Percentiles rank a stretch among this genome's conserved stretches.
These are phyloP conservation scores for Davidsoniella neocaledoniae DNA, from an alignment of 2,329 filamentous ascomycete species.

Conservation along the genomic window DNA sequence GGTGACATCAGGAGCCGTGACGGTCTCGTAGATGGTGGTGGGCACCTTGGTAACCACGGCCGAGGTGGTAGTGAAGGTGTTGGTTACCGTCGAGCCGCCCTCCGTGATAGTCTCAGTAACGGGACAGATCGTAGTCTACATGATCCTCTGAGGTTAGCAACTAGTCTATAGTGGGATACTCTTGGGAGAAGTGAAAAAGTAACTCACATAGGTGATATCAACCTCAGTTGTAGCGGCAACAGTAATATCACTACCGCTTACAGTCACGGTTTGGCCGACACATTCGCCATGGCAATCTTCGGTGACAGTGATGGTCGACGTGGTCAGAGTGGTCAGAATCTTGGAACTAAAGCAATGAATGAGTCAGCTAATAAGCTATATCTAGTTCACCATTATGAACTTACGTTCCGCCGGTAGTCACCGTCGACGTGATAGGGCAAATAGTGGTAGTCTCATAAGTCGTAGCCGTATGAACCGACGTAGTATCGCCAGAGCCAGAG, in stretches of 20 bases:
- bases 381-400: neutral
- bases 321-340: conserved; percentile 2
- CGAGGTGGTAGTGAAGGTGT: conserved; percentile 9
- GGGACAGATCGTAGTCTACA: conserved; percentile 9
- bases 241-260: conserved; percentile 2
- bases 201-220: conserved; percentile 6
- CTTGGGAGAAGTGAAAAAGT: neutral
- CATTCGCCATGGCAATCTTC: conserved; percentile 2
- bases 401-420: conserved; percentile 15
- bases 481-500: neutral
- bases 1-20: conserved; percentile 5
- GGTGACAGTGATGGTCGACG: conserved; percentile 8
- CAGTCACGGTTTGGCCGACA: conserved; percentile 5
- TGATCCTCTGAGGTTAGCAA: neutral
- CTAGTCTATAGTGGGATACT: neutral
- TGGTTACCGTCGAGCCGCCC: conserved; percentile 8
- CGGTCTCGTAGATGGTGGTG: conserved; percentile 6
- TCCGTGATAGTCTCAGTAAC: conserved; percentile 11
- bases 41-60: conserved; percentile 4
- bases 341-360: conserved; percentile 2
- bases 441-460: conserved; percentile 7
- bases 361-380: neutral
- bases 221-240: conserved; percentile 8
- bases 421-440: conserved; percentile 15
- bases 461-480: neutral